Conservation (phyloP, 306 rosid species). For the Casuarina equisetifolia region DNA sequence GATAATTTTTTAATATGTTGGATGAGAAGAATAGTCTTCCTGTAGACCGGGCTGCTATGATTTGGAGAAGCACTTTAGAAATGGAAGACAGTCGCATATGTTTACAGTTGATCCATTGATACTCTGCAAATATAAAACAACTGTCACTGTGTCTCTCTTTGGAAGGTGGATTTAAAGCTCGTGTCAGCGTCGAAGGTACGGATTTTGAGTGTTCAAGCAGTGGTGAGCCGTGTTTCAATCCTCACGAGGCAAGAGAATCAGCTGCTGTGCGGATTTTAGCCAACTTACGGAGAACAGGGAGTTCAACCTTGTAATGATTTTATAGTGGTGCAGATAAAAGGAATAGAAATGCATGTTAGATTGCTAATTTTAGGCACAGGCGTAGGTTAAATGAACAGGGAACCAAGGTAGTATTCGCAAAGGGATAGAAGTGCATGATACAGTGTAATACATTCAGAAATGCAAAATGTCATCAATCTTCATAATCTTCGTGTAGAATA, state of each 20-base stretch:
- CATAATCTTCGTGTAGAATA: too few relatives aligned
- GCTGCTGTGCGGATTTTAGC: slow-evolving; percentile 47
- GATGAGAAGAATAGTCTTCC: too few relatives aligned
- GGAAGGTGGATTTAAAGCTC: slow-evolving; percentile 66
- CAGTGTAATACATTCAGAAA: too few relatives aligned
- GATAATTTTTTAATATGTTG: too few relatives aligned
- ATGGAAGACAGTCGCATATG: too few relatives aligned
- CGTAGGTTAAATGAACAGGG: too few relatives aligned
- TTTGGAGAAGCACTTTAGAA: too few relatives aligned
- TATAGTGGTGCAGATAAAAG: not conserved
- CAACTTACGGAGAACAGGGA: slow-evolving; percentile 27
- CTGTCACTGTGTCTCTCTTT: not conserved
- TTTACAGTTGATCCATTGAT: not conserved
- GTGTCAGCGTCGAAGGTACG: slow-evolving; percentile 47
- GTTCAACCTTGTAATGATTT: not conserved
- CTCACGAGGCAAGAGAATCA: slow-evolving; percentile 49
- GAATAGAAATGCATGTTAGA: not conserved
- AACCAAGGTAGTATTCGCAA: not conserved
- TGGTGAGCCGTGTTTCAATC: slow-evolving; percentile 33
- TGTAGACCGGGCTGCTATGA: too few relatives aligned
- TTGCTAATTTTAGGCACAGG: too few relatives aligned
- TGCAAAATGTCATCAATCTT: too few relatives aligned
- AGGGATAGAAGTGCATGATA: not conserved
- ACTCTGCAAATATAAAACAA: not conserved
- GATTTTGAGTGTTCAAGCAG: slow-evolving; percentile 50